phyloP scores from a whole-genome alignment of 2,329 filamentous ascomycete species.

The Mollisia scopiformis region DNA sequence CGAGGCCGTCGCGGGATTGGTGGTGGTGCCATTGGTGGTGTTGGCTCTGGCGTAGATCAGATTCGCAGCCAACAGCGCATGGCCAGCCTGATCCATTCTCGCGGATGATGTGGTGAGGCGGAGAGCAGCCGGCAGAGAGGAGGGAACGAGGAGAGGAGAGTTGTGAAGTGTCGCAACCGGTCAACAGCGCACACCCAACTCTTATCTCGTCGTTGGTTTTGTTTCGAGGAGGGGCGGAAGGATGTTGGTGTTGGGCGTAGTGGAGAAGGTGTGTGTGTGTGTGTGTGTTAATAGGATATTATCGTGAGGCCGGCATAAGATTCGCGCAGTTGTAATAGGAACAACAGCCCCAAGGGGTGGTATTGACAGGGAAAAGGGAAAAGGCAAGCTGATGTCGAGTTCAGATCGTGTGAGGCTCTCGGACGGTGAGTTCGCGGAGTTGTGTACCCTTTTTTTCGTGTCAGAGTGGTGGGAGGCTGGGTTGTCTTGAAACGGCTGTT shows the following conservation, averaged over 20 bases:
- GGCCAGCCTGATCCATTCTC: constrained; percentile 43
- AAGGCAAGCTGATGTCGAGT: constrained; percentile 18
- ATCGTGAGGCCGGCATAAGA: constrained; percentile 15
- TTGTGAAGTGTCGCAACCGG: constrained; percentile 10
- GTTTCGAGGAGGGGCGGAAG: background rate
- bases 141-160: constrained; percentile 2
- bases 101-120: constrained; percentile 19
- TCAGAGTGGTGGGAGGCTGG: constrained; percentile 16
- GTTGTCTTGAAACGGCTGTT: constrained; percentile 29
- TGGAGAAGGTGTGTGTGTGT: background rate
- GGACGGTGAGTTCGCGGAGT: constrained; percentile 7
- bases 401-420: constrained; percentile 9
- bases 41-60: constrained; percentile 49
- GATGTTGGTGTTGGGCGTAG: background rate
- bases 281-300: background rate
- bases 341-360: constrained; percentile 1
- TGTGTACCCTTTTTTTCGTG: too few relatives aligned
- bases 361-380: constrained; percentile 18
- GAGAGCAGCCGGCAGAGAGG: constrained; percentile 19
- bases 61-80: constrained; percentile 42
- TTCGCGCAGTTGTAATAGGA: constrained; percentile 9
- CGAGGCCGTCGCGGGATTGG: constrained; percentile 20
- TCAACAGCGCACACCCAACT: constrained; percentile 15
- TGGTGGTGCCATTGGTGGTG: constrained; percentile 34
- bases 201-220: constrained; percentile 7